These are phyloP conservation scores for Xylaria sp. DNA, from an alignment of 2,329 filamentous ascomycete genomes.

Conservation along the genomic window DNA sequence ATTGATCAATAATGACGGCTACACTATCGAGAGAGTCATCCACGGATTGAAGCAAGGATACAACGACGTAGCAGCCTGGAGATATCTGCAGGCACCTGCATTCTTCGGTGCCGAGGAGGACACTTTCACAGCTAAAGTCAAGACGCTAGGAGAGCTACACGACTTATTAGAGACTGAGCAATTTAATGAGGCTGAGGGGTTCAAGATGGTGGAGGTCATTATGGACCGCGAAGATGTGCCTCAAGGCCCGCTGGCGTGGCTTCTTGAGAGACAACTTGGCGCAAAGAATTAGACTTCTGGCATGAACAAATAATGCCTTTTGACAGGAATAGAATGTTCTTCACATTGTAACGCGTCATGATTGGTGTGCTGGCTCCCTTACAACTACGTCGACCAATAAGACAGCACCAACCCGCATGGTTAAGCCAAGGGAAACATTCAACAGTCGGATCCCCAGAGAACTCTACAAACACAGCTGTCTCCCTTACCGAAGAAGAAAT, in stretches of 20 bases:
- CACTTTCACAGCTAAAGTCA: constrained; percentile 53
- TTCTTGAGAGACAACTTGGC: constrained; percentile 29
- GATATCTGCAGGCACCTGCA: constrained; percentile 59
- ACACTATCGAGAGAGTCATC: constrained; percentile 68
- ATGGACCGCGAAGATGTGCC: constrained; percentile 51
- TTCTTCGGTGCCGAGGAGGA: constrained; percentile 61
- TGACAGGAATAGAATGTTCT: not conserved
- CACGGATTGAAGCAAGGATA: constrained; percentile 65
- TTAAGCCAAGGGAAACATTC: not conserved
- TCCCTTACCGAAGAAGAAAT: not conserved
- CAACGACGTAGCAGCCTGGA: constrained; percentile 66
- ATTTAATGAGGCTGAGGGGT: constrained; percentile 39
- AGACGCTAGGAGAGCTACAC: constrained; percentile 59
- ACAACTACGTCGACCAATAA: not conserved
- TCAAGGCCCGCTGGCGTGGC: constrained; percentile 35
- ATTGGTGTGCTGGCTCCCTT: not conserved
- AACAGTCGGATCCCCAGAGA: not conserved
- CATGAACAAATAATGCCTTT: not conserved
- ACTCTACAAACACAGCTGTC: not conserved
- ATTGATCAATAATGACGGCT: constrained; percentile 69
- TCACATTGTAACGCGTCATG: not conserved
- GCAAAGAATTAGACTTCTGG: not conserved
- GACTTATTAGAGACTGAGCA: constrained; percentile 46
- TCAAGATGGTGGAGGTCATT: constrained; percentile 51
- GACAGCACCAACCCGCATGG: no score